Conservation (phyloP, 75 land plant species). For the Larix kaempferi region DNA sequence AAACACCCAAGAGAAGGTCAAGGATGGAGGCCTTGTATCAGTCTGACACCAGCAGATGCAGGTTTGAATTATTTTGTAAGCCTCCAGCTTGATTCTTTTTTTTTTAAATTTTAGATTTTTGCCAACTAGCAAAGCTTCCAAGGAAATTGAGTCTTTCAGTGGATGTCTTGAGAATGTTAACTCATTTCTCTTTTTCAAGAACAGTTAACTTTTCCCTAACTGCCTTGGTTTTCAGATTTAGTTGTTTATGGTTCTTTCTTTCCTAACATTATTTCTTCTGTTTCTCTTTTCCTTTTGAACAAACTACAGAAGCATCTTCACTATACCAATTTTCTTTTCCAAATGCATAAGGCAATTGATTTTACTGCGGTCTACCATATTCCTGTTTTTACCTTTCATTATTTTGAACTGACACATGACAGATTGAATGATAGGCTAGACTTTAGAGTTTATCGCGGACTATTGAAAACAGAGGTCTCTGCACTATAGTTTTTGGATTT, state of each 20-base stretch:
- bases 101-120: background rate
- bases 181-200: background rate
- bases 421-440: too few species aligned
- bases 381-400: too few species aligned
- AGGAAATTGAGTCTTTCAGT: background rate
- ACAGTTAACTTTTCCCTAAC: background rate
- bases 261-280: background rate
- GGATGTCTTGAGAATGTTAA: background rate
- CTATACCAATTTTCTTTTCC: background rate
- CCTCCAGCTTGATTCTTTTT: background rate
- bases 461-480: too few species aligned
- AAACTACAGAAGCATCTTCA: background rate
- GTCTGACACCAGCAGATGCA: constrained; percentile 1
- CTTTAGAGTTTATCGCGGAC: too few species aligned
- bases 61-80: constrained; percentile 11
- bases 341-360: background rate
- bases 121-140: background rate
- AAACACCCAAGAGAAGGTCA: constrained; percentile 1
- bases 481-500: too few species aligned
- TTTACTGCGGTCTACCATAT: too few species aligned
- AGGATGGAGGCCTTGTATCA: constrained; percentile 11
- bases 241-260: background rate
- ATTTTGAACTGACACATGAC: too few species aligned
- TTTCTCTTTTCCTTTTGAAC: background rate
- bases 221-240: background rate